Evolutionary conservation across 2,329 filamentous ascomycete species (phyloP), one percentile per base, ranked within the genome.

Genomic region (Xylaria sp.): DNA sequence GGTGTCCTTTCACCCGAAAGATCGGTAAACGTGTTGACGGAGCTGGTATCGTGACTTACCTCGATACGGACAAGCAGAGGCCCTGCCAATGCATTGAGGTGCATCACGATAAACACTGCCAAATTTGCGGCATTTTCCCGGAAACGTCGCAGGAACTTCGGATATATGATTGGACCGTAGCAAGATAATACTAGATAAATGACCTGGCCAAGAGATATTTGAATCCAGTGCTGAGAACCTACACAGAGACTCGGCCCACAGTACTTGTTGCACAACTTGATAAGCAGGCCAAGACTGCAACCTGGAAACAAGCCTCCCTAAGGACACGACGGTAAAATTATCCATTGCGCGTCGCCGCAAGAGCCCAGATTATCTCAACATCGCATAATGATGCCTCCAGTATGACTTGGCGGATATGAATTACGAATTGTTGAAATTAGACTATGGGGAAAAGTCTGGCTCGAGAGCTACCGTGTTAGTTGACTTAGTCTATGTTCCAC

Each of bases 181-280:
- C 7, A 25, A 20, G 12, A 13, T 15, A 41, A 20, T 57, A 41
- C n/a, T 41, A 41, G 25, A 15, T 57, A 57, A 25, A 57, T 41
- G n/a, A 41, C 9, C 20, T 8, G n/a, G 33, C 33, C 54, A 57
- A 57, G 54, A 41, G n/a, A 15, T 41, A 12, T 57, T 20, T 39
- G n/a, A 41, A 57, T 57, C n/a, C 54, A 7, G 23, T 57, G n/a
- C 54, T 41, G n/a, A 13, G 36, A n/a, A 57, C 41, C n/a, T 57
- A 25, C n/a, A 25, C n/a, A 57, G 54, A 57, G 36, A 41, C 54
- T 57, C 7, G 33, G 9, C n/a, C n/a, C 33, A 41, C 54, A 23
- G n/a, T 57, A 2, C 3, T 15, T 55, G 18, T 36, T 39, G 52
- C 36, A 7, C 20, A 39, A 25, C 33, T 57, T 8, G 5, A 15